These are phyloP conservation scores for Flaveria linearis DNA, from an alignment of 129 eudicot genomes.

Conservation along the genomic window DNA sequence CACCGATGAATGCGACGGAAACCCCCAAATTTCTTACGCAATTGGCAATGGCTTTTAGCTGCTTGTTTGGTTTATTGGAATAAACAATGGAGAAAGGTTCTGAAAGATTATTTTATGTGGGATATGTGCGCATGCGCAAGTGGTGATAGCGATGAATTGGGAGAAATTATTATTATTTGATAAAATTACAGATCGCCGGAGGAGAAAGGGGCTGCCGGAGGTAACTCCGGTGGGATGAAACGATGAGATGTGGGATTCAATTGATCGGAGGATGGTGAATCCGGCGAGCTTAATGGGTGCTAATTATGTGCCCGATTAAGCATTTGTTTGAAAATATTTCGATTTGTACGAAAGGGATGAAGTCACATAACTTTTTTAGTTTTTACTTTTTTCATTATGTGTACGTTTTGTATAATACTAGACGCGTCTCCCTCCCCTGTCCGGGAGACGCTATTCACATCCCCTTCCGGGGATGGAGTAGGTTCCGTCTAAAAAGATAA, in stretches of 20 bases:
- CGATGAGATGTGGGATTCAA: conserved; percentile 11
- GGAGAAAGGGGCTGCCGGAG: conserved; percentile 22
- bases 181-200: conserved; percentile 15
- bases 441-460: no score
- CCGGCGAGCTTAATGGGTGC: not conserved
- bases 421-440: no score
- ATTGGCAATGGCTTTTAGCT: conserved; percentile 26
- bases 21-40: conserved; percentile 14
- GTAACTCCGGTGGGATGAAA: conserved; percentile 51
- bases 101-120: conserved; percentile 6
- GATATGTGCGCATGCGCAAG: conserved; percentile 26
- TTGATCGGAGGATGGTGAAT: not conserved
- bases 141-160: conserved; percentile 27
- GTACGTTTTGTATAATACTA: no score
- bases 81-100: conserved; percentile 3
- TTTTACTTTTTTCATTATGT: no score
- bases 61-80: conserved; percentile 16
- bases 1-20: conserved; percentile 5
- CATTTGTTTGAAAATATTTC: not conserved
- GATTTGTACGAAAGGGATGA: no score
- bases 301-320: not conserved
- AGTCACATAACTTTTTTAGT: no score
- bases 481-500: no score
- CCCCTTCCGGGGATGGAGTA: no score
- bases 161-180: not conserved